A percentile compares a stretch with the other conserved stretches of the same genome.
Conservation (phyloP, 331 rosid species). For the Quercus phellos region DNA sequence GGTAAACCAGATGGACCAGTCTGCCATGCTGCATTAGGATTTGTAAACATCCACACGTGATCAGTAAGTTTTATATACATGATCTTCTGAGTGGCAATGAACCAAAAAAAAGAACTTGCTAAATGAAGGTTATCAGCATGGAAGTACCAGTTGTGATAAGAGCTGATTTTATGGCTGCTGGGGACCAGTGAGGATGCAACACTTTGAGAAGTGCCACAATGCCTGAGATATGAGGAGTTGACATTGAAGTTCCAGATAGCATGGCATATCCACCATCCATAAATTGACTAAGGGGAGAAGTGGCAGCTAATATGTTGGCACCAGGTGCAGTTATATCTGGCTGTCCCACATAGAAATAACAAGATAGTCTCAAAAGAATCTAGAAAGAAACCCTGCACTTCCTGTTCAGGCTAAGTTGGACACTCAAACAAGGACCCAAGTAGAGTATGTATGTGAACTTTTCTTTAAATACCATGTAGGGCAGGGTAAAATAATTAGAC, state of each 20-base stretch:
- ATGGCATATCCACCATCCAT: constrained; percentile 21
- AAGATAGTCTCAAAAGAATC: background rate
- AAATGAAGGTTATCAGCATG: background rate
- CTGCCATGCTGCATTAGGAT: constrained; percentile 31
- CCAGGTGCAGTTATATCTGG: constrained; percentile 61
- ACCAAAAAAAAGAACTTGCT: background rate
- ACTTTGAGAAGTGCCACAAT: constrained; percentile 44
- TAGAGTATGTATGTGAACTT: background rate
- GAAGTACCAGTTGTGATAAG: constrained; percentile 39
- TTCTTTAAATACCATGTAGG: background rate
- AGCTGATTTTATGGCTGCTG: constrained; percentile 44
- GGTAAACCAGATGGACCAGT: constrained; percentile 35
- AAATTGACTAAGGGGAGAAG: constrained; percentile 11
- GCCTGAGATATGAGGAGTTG: constrained; percentile 53
- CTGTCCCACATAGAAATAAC: constrained; percentile 18
- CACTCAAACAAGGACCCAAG: too few relatives aligned
- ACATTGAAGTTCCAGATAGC: constrained; percentile 52
- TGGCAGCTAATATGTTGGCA: constrained; percentile 30
- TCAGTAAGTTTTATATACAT: background rate
- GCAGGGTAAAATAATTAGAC: background rate
- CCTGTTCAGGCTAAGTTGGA: background rate
- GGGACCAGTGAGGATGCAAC: constrained; percentile 47
- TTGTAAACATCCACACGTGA: background rate
- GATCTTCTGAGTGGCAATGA: background rate
- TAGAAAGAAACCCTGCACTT: background rate